Percentiles rank a stretch among this genome's conserved stretches.
Conservation (phyloP, 2,329 filamentous ascomycete genomes). For the Ascochyta viciae-villosae region DNA sequence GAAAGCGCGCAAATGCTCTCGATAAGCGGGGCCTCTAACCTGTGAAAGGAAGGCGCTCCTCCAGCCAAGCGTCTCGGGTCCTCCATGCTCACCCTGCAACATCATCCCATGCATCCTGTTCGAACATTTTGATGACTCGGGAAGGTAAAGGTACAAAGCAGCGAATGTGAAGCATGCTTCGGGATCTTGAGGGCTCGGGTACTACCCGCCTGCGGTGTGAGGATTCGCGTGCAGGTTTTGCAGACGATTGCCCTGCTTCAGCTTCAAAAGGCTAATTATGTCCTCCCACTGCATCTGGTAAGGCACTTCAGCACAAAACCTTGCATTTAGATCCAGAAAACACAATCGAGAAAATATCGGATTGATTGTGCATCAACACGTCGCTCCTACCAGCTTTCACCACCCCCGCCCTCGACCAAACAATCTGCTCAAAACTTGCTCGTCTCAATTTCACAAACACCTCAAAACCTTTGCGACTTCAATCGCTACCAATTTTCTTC, state of each 20-base stretch:
- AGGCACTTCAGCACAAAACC: background rate
- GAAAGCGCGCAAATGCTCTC: slow-evolving; percentile 33
- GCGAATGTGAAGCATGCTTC: slow-evolving; percentile 1
- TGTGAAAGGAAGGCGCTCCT: slow-evolving; percentile 17
- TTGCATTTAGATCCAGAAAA: background rate
- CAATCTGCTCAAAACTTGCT: slow-evolving; percentile 23
- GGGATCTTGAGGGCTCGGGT: slow-evolving; percentile 6
- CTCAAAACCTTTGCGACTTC: background rate
- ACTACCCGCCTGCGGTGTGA: slow-evolving; percentile 15
- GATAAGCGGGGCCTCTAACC: slow-evolving; percentile 20
- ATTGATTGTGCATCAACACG: slow-evolving; percentile 2
- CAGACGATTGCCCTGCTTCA: background rate
- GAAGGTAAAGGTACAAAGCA: background rate
- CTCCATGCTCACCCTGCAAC: background rate
- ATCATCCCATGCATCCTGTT: background rate
- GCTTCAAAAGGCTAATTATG: background rate
- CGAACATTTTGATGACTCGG: background rate
- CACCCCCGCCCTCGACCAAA: background rate
- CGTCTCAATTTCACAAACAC: slow-evolving; percentile 4
- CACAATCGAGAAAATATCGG: background rate
- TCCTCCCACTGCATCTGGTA: background rate
- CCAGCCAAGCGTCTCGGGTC: slow-evolving; percentile 5
- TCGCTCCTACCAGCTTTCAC: slow-evolving; percentile 11
- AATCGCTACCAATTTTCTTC: background rate
- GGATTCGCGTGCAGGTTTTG: slow-evolving; percentile 14